These are phyloP conservation scores for Kwoniella sp. DNA, from an alignment of 768 basidiomycete species.

Conservation along the genomic window DNA sequence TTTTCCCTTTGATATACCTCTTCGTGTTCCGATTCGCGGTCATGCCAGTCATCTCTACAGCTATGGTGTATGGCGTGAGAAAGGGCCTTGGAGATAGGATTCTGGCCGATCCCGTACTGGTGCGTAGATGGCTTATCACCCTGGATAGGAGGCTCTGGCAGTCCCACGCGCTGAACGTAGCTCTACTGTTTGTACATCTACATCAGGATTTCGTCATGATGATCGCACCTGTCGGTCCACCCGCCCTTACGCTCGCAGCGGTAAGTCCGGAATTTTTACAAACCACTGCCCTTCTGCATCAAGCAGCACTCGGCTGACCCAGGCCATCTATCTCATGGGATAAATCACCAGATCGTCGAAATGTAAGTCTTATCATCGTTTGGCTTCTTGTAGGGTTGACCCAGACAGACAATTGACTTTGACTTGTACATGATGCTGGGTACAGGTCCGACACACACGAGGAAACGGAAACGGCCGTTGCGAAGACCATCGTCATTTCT, in stretches of 20 bases:
- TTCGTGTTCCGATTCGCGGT: conserved; percentile 51
- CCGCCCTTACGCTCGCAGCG: conserved; percentile 54
- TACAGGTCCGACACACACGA: conserved; percentile 40
- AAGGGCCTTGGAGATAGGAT: conserved; percentile 30
- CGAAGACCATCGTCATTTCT: conserved; percentile 49
- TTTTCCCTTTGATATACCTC: conserved; percentile 43
- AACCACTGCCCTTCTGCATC: not conserved
- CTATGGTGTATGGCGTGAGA: conserved; percentile 35
- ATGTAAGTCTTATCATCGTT: conserved; percentile 9
- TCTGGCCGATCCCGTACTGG: conserved; percentile 44
- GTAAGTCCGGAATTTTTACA: conserved; percentile 29
- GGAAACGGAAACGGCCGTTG: conserved; percentile 44
- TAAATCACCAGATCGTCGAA: conserved; percentile 21
- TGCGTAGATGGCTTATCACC: conserved; percentile 10
- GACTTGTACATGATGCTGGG: conserved; percentile 18
- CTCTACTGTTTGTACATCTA: not conserved
- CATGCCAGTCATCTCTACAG: conserved; percentile 45
- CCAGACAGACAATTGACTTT: not conserved
- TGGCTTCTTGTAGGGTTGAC: too few species aligned
- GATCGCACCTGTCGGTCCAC: conserved; percentile 51
- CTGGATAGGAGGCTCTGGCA: not conserved
- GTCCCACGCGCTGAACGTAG: not conserved
- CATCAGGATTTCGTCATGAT: conserved; percentile 50
- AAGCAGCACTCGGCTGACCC: too few species aligned
- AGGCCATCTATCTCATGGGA: not conserved